phyloP scores from a whole-genome alignment of 495 filamentous ascomycete genomes.

The Lindgomyces ingoldianus region DNA sequence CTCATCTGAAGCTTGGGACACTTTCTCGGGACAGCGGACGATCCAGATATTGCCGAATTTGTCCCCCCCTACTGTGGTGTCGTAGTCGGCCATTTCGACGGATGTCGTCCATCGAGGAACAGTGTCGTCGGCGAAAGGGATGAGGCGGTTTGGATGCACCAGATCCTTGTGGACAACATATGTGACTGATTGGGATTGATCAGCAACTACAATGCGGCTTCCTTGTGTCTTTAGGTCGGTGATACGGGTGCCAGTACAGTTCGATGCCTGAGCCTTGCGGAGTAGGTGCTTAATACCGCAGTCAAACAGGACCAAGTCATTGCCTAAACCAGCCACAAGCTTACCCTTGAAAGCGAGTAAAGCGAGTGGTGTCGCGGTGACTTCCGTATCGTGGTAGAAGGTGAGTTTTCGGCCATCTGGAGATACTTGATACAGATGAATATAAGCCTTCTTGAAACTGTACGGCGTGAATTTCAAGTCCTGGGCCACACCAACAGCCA shows the following conservation, averaged over 20 bases:
- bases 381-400: conserved; percentile 92
- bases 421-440: conserved; percentile 91
- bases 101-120: conserved; percentile 85
- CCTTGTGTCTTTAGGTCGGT: conserved; percentile 88
- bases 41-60: conserved; percentile 98
- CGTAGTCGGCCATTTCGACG: conserved; percentile 94
- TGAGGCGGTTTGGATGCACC: conserved; percentile 70
- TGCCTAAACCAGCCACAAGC: conserved; percentile 79
- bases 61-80: conserved; percentile 91
- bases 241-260: conserved; percentile 78
- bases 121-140: conserved; percentile 89
- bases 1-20: conserved; percentile 86
- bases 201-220: conserved; percentile 85
- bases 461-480: conserved; percentile 78
- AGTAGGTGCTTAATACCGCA: conserved; percentile 87
- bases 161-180: conserved; percentile 93
- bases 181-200: conserved; percentile 85
- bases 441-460: conserved; percentile 69
- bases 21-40: conserved; percentile 80
- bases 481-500: conserved; percentile 91
- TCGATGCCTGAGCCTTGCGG: conserved; percentile 76
- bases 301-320: conserved; percentile 82
- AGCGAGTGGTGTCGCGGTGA: conserved; percentile 85
- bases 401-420: conserved; percentile 83
- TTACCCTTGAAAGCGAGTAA: conserved; percentile 90